Conservation (phyloP, 2,329 filamentous ascomycete species). For the Magnaporthiopsis incrustans region DNA sequence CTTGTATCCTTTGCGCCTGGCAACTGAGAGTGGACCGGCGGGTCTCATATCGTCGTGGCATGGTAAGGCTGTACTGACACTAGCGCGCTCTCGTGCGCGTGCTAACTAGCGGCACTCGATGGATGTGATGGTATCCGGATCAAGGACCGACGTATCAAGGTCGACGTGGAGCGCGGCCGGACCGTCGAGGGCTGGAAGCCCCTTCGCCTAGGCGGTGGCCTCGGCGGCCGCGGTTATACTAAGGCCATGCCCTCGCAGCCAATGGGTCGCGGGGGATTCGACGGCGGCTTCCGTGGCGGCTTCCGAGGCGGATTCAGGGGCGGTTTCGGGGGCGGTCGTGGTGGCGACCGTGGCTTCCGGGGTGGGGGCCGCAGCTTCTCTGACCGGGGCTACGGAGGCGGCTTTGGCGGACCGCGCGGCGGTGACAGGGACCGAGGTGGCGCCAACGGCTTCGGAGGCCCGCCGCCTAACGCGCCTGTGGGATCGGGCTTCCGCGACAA, state of each 20-base stretch:
- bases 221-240: slow-evolving; percentile 89
- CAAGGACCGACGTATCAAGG: slow-evolving; percentile 83
- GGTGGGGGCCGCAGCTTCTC: slow-evolving; percentile 27
- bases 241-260: slow-evolving; percentile 69
- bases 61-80: slow-evolving; percentile 64
- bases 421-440: slow-evolving; percentile 33
- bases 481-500: slow-evolving; percentile 44
- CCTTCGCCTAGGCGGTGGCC: slow-evolving; percentile 80
- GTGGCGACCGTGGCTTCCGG: slow-evolving; percentile 31
- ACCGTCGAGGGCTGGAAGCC: slow-evolving; percentile 93
- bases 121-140: slow-evolving; percentile 80
- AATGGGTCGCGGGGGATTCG: slow-evolving; percentile 41
- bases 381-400: slow-evolving; percentile 42
- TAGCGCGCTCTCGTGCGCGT: slow-evolving; percentile 48
- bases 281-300: slow-evolving; percentile 47
- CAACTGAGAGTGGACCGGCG: slow-evolving; percentile 13
- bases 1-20: background rate
- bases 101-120: slow-evolving; percentile 77
- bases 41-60: slow-evolving; percentile 17
- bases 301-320: slow-evolving; percentile 36
- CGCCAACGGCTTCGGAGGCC: slow-evolving; percentile 41
- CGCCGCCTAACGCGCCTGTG: slow-evolving; percentile 52
- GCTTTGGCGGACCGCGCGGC: slow-evolving; percentile 36
- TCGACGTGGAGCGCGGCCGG: slow-evolving; percentile 92
- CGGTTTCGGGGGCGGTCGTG: slow-evolving; percentile 15